Conservation (phyloP, 2,329 filamentous ascomycete genomes). For the Phaeophleospora eucalypticola region DNA sequence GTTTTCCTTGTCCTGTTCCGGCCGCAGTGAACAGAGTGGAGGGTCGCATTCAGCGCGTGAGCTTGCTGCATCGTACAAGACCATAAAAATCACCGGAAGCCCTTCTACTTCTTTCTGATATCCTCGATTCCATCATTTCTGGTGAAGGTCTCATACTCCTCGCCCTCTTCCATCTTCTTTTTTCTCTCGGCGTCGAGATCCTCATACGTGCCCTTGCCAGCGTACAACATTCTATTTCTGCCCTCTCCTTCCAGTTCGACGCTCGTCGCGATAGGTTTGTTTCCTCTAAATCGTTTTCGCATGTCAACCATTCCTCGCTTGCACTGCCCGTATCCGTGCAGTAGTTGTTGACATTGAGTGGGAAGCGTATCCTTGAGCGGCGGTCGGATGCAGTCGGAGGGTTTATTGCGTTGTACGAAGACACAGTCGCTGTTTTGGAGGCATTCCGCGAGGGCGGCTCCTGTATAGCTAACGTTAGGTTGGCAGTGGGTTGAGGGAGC, state of each 20-base stretch:
- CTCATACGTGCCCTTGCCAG: conserved; percentile 52
- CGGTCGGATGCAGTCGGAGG: conserved; percentile 80
- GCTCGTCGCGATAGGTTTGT: conserved; percentile 73
- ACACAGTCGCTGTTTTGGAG: conserved; percentile 96
- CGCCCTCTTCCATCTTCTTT: conserved; percentile 30
- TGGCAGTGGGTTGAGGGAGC: background rate
- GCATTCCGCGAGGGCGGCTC: conserved; percentile 86
- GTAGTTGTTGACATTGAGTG: conserved; percentile 83
- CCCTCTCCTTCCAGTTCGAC: conserved; percentile 53
- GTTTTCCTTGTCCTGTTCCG: no score
- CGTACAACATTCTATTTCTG: conserved; percentile 65
- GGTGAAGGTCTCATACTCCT: conserved; percentile 30
- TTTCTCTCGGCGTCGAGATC: conserved; percentile 21
- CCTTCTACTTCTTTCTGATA: conserved; percentile 27
- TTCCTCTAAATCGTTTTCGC: conserved; percentile 96
- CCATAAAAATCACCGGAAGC: no score
- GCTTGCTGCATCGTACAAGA: background rate
- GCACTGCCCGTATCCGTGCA: conserved; percentile 90
- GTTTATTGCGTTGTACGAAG: conserved; percentile 81
- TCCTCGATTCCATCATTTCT: conserved; percentile 30
- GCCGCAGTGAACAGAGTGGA: no score
- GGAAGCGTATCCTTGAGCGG: conserved; percentile 80
- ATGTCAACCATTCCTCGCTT: conserved; percentile 96
- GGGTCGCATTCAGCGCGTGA: background rate
- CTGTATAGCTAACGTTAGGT: conserved; percentile 44